Percentiles rank a stretch among this genome's conserved stretches.
Evolutionary conservation across 345 rosid species (phyloP).

Genomic region (Balakata baccata): DNA sequence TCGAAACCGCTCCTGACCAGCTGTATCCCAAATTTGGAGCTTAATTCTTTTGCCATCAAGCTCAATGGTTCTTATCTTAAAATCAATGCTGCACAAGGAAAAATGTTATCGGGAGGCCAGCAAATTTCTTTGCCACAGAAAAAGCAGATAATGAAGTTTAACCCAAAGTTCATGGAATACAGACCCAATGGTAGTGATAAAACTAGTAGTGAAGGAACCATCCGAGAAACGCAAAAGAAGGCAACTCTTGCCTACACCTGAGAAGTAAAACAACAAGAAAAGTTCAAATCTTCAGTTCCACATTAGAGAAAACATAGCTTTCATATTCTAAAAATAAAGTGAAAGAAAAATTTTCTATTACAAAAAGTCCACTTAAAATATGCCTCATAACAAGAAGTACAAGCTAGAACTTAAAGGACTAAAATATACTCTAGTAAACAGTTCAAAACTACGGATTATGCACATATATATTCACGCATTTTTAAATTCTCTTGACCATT

Average conservation of each 20-base stretch:
- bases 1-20: slow-evolving; percentile 90
- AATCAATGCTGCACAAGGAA: slow-evolving; percentile 62
- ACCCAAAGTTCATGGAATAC: background rate
- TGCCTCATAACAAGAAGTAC: background rate
- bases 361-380: too few species aligned
- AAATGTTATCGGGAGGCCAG: background rate
- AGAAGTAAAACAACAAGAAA: background rate
- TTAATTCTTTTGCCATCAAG: slow-evolving; percentile 93
- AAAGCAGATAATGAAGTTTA: background rate
- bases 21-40: slow-evolving; percentile 94
- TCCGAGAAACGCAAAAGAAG: slow-evolving; percentile 88
- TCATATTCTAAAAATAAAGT: background rate
- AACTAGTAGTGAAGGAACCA: slow-evolving; percentile 95
- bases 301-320: background rate
- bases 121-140: slow-evolving; percentile 2
- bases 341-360: background rate
- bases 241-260: slow-evolving; percentile 69
- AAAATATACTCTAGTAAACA: background rate
- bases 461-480: background rate
- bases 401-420: background rate
- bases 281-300: background rate
- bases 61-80: slow-evolving; percentile 95
- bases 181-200: slow-evolving; percentile 96
- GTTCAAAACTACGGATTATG: background rate
- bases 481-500: background rate